Percentiles rank a stretch among this genome's conserved stretches.
Conservation (phyloP, 768 basidiomycete genomes). For the Pulveroboletus sp. region DNA sequence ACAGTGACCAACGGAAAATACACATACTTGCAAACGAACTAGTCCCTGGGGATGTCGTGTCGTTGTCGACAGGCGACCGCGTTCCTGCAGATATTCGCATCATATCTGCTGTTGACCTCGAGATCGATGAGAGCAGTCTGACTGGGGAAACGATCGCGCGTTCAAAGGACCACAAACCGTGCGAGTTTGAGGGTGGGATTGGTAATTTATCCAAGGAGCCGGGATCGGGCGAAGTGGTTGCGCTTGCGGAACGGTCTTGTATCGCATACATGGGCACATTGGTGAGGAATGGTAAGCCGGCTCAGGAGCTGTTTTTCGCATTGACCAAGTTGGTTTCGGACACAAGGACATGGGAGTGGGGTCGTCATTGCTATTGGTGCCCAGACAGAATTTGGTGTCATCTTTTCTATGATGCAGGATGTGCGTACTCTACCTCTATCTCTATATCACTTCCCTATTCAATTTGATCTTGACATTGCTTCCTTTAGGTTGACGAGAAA, state of each 20-base stretch:
- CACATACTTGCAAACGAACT: constrained; percentile 94
- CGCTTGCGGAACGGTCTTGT: constrained; percentile 82
- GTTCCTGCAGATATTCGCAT: constrained; percentile 92
- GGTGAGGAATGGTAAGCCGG: constrained; percentile 72
- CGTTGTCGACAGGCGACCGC: constrained; percentile 88
- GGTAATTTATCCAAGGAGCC: constrained; percentile 23
- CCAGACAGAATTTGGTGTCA: constrained; percentile 92
- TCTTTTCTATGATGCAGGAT: constrained; percentile 98
- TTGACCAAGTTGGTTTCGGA: constrained; percentile 1
- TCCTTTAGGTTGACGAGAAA: constrained; percentile 68
- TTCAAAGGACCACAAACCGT: constrained; percentile 60
- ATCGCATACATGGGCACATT: constrained; percentile 96
- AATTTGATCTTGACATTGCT: background rate
- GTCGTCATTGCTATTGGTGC: constrained; percentile 84
- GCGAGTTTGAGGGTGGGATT: constrained; percentile 38
- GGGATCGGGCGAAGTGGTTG: constrained; percentile 39
- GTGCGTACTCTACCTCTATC: constrained; percentile 46
- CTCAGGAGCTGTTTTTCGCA: background rate
- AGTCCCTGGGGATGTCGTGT: constrained; percentile 92
- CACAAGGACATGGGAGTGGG: constrained; percentile 73
- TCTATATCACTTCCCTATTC: background rate
- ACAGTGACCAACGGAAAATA: constrained; percentile 50
- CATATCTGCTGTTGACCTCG: constrained; percentile 76
- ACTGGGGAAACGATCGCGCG: constrained; percentile 91
- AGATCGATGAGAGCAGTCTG: constrained; percentile 93